Evolutionary conservation across 345 rosid genomes (phyloP), one percentile per base, ranked within the genome.

Genomic region (Lumnitzera racemosa): DNA sequence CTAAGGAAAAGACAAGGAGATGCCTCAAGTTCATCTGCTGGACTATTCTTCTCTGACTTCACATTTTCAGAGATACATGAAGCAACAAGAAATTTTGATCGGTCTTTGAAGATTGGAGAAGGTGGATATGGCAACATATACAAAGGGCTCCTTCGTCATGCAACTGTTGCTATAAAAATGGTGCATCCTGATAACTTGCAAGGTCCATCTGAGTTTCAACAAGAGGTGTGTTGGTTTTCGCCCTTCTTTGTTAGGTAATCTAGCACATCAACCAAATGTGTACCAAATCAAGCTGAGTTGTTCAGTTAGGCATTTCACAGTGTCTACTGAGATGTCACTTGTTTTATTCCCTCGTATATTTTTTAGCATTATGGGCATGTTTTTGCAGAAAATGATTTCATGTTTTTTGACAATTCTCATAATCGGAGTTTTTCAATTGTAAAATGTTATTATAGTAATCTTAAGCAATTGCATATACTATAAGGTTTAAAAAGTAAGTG

Each of bases 101-200:
- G 14, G 20, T 55, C 71, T 6, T 51, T 61, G 49, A 66, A 50
- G 64, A 66, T 66, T n/a, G 59, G 64, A 20, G 17, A 67, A 27
- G 58, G 66, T 1, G 66, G 61, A 0, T 49, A 16, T 24, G 66
- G 66, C 4, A 48, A 15, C 36, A 61, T 67, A 43, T 67, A 59
- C 20, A 67, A 46, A 67, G 65, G 58, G 15, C 13, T 48, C 25
- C 59, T 67, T 59, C 48, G 36, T 46, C 57, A 43, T 36, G 58
- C 15, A 2, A 31, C 1, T 0, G 70, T 67, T 51, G 64, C 70
- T 24, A 58, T 67, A 41, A 67, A 67, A 48, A 47, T 59, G 27
- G 9, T 67, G 14, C 24, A 24, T 7, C 2, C 29, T 46, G 27
- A 6, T 53, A 4, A 49, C 52, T 15, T 0, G 36, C 59, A 15